Evolutionary conservation across 1,284 basidiomycete species (phyloP), one percentile per base, ranked within the genome.

Genomic region (Tilletia setariae): DNA sequence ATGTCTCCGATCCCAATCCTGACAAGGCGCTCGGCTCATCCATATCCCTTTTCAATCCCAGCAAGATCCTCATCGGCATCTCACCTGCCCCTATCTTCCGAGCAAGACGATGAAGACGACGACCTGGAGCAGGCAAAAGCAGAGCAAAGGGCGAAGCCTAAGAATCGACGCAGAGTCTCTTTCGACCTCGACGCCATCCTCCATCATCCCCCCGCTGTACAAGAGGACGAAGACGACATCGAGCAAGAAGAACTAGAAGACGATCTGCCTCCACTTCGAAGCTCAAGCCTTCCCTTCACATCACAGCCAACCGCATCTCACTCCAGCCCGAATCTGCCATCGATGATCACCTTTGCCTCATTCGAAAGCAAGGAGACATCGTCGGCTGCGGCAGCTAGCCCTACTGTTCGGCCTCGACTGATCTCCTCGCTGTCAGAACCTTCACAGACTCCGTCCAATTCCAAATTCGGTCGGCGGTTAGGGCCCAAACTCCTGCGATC

Each of bases 171-270:
- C n/a, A 64, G 63, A 44, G 49, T 64, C 9, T 53, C 49, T 25
- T 53, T 64, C 35, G 63, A 64, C 40, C 44, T 64, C 46, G 44
- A 61, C 32, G 28, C 56, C 16, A 61, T 61, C 28, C 13, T 61
- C 2, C 56, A 19, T 53, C 56, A 61, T 40, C 56, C 9, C 8
- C 51, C n/a, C 3, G n/a, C 51, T 16, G 3, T 23, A n/a, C 21
- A 23, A 19, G 46, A 19, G 16, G 46, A 49, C 35, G 35, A 40
- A 40, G 35, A 40, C 35, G 35, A 40, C 35, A 40, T 40, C 13
- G 63, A 44, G 23, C 19, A 28, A 16, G 43, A 35, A 40, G 62
- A 63, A 32, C 6, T 32, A 13, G 6, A 40, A 40, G 46, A 49
- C 49, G 28, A 64, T 9, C 8, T 44, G n/a, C 40, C 49, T 13